phyloP scores from a whole-genome alignment of 192 early-diverging fungal species.

The Coemansia sp. region DNA sequence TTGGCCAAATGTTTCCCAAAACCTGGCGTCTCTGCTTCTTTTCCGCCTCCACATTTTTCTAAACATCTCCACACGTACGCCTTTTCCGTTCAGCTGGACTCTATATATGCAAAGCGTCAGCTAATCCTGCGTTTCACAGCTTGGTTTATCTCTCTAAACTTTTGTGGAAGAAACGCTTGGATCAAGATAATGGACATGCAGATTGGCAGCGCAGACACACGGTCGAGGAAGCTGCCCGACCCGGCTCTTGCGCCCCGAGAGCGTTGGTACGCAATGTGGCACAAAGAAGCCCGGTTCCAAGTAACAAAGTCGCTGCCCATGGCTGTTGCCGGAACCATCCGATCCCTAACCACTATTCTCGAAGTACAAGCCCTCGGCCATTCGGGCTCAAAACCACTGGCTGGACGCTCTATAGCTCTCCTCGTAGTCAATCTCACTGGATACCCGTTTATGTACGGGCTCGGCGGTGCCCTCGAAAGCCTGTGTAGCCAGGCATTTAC shows the following conservation, averaged over 20 bases:
- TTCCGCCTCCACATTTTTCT: not conserved
- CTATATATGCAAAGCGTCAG: not conserved
- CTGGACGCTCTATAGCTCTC: slow-evolving; percentile 65
- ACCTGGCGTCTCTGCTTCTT: not conserved
- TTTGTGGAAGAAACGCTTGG: not conserved
- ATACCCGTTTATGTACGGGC: slow-evolving; percentile 71
- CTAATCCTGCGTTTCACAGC: not conserved
- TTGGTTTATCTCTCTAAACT: not conserved
- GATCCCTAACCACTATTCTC: slow-evolving; percentile 63
- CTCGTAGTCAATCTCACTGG: slow-evolving; percentile 77
- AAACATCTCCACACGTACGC: not conserved
- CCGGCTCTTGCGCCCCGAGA: not conserved
- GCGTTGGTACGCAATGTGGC: slow-evolving; percentile 18
- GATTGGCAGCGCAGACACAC: not conserved
- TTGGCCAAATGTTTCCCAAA: not conserved
- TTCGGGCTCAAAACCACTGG: slow-evolving; percentile 61
- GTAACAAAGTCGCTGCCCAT: slow-evolving; percentile 56
- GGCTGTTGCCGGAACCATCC: slow-evolving; percentile 61
- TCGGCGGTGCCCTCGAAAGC: slow-evolving; percentile 74
- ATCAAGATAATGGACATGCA: not conserved
- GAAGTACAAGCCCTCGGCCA: slow-evolving; percentile 68
- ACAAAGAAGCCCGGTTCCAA: slow-evolving; percentile 30
- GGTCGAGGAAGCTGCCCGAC: not conserved
- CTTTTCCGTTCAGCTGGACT: slow-evolving; percentile 1
- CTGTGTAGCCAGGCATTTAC: slow-evolving; percentile 75